These are phyloP conservation scores for Sphaceloma murrayae DNA, from an alignment of 2,329 filamentous ascomycete genomes.

Conservation along the genomic window DNA sequence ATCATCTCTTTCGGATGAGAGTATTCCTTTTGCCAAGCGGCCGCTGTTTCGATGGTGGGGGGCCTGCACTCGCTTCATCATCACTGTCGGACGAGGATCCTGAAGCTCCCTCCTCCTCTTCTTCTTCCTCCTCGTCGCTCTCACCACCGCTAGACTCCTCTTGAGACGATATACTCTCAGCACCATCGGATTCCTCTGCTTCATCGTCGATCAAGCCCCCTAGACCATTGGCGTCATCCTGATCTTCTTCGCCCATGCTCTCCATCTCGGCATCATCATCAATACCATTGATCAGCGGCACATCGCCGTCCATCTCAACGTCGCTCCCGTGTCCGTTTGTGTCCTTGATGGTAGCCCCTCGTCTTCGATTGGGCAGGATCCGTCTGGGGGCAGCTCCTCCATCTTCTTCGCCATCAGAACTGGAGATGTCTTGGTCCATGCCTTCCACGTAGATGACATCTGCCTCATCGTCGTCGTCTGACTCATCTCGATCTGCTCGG, in stretches of 20 bases:
- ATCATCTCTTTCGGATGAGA: conserved; percentile 23
- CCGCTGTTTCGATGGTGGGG: conserved; percentile 18
- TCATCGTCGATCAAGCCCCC: conserved; percentile 43
- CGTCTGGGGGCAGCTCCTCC: conserved; percentile 22
- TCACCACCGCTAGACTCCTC: conserved; percentile 34
- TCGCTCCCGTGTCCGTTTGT: conserved; percentile 27
- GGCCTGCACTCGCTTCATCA: conserved; percentile 15
- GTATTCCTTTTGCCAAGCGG: conserved; percentile 18
- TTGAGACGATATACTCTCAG: conserved; percentile 39
- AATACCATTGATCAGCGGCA: conserved; percentile 20
- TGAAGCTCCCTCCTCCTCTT: conserved; percentile 24
- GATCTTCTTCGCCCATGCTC: conserved; percentile 16
- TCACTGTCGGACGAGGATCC: conserved; percentile 20
- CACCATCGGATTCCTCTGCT: conserved; percentile 41
- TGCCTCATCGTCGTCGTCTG: conserved; percentile 58
- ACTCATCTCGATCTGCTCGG: conserved; percentile 45
- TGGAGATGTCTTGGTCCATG: conserved; percentile 52
- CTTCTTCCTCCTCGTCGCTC: conserved; percentile 36
- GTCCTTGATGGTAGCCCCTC: conserved; percentile 14
- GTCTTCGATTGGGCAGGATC: conserved; percentile 13
- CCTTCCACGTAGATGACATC: conserved; percentile 81
- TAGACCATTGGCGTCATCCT: conserved; percentile 22
- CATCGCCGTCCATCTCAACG: conserved; percentile 19
- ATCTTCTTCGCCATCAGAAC: conserved; percentile 45
- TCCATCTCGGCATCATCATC: conserved; percentile 18